These are phyloP conservation scores for Metschnikowia dekortorum DNA, from an alignment of 805 yeast genomes.

Conservation along the genomic window DNA sequence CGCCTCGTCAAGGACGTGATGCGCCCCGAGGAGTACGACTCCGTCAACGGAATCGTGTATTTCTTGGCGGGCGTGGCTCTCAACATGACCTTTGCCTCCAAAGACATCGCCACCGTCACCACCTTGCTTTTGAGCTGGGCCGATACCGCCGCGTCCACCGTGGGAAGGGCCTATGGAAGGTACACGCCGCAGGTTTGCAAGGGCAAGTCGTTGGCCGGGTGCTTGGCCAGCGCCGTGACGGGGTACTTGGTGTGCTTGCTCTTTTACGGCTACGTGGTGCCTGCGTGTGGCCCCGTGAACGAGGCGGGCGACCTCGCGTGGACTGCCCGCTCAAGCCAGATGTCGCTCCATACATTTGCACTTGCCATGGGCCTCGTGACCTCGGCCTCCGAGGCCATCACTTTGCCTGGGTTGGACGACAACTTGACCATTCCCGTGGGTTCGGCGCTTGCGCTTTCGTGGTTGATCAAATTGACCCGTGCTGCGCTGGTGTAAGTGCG, in stretches of 20 bases:
- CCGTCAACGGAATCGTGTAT: slow-evolving; percentile 83
- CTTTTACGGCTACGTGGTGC: slow-evolving; percentile 71
- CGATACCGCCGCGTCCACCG: slow-evolving; percentile 93
- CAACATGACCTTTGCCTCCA: slow-evolving; percentile 66
- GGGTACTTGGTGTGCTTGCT: slow-evolving; percentile 66
- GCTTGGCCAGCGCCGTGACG: slow-evolving; percentile 73
- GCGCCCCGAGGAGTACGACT: slow-evolving; percentile 73
- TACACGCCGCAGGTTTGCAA: slow-evolving; percentile 72
- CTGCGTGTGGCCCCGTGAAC: slow-evolving; percentile 50
- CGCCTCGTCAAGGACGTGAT: slow-evolving; percentile 71
- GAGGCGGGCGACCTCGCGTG: slow-evolving; percentile 58
- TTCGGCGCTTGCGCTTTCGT: slow-evolving; percentile 62
- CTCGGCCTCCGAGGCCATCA: slow-evolving; percentile 81
- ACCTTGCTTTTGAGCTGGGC: slow-evolving; percentile 89
- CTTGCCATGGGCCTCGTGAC: slow-evolving; percentile 75
- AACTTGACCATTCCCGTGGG: slow-evolving; percentile 91
- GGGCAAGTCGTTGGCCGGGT: slow-evolving; percentile 86
- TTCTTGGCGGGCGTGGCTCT: slow-evolving; percentile 74
- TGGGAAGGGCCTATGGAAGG: slow-evolving; percentile 84
- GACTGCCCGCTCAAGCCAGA: slow-evolving; percentile 54
- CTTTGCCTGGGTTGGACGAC: slow-evolving; percentile 76
- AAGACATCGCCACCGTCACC: slow-evolving; percentile 76
- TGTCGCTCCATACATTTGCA: slow-evolving; percentile 52
- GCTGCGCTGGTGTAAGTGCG: neutral
- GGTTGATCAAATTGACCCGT: slow-evolving; percentile 30